Base-by-base conservation (phyloP, 2,329 filamentous ascomycete species). In the Ascochyta clinopodiicola region DNA sequence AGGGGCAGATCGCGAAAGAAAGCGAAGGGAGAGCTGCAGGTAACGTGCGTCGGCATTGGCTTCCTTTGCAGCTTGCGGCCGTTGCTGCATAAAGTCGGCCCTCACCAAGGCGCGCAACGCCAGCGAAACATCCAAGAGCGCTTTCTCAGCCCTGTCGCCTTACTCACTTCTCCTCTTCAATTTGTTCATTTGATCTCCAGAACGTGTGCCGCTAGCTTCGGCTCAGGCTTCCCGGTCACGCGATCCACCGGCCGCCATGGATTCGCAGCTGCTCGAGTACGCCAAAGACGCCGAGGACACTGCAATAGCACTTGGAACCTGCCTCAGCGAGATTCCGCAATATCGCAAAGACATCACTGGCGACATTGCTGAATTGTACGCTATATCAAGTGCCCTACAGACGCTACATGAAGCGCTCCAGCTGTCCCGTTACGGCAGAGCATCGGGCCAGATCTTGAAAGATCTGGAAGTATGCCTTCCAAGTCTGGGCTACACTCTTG, bases 361-460 rank as follows among this genome's bases (percentile, higher is more conserved):
- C 29, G 70, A 82, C 25, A 82, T 86, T 47, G 78, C 81, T 50
- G 78, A 84, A 56, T 77, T 86, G 22, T 85, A 82, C 65, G 77
- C 78, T 46, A 81, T 86, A 67, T 82, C 82, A 51, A 76, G 79
- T 43, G 76, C 75, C 8, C 73, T 87, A 22, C 78, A 79, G 40
- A 74, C 73, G 37, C 71, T 87, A 35, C 77, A 82, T 37, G 74
- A 75, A 44, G 70, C 78, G 25, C 70, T 81, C 27, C 72, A 74
- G 13, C 69, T 76, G 52, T 73, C 74, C 25, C 73, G 68, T 15
- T 77, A 78, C 66, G 74, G 70, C 17, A 66, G 66, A 51, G 64
- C 62, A 40, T 60, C 67, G n/a, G 60, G 57, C 39, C 68, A 70
- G 38, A 79, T 84, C 44, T 63, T 75, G 19, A 66, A 74, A 13